A percentile compares a stretch with the other conserved stretches of the same genome.
phyloP scores from a whole-genome alignment of 768 basidiomycete genomes.

The Leccinum rimulosum region DNA sequence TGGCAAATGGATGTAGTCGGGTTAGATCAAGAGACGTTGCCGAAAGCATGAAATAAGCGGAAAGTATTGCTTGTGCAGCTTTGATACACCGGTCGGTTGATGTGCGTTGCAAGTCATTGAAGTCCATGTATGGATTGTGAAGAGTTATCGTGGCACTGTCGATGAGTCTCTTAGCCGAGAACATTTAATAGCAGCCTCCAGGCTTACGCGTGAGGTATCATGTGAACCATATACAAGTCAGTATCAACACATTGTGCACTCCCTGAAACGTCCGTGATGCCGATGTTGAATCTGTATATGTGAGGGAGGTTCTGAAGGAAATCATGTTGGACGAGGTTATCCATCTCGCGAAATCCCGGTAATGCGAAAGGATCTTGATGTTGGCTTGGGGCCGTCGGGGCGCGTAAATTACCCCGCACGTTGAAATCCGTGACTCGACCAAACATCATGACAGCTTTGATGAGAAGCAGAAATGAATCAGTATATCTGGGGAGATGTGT shows the following conservation, averaged over 20 bases:
- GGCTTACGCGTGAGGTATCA: constrained; percentile 79
- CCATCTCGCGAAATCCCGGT: constrained; percentile 67
- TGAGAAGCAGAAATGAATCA: constrained; percentile 76
- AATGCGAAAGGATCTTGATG: constrained; percentile 69
- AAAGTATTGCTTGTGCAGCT: constrained; percentile 71
- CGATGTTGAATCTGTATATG: constrained; percentile 59
- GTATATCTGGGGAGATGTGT: constrained; percentile 75
- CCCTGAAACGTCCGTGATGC: constrained; percentile 57
- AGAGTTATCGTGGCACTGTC: constrained; percentile 81
- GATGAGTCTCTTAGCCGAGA: constrained; percentile 11
- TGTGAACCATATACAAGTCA: constrained; percentile 83
- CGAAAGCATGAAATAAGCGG: constrained; percentile 74
- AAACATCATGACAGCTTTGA: constrained; percentile 83
- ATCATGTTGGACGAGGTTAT: constrained; percentile 60
- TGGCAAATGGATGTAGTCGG: constrained; percentile 77
- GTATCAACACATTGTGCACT: constrained; percentile 64
- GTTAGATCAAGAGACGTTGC: constrained; percentile 81
- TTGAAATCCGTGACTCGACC: constrained; percentile 84
- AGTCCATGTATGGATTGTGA: constrained; percentile 81
- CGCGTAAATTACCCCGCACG: constrained; percentile 69
- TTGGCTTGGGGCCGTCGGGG: constrained; percentile 63
- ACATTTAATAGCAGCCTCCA: constrained; percentile 2
- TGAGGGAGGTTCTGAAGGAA: constrained; percentile 74
- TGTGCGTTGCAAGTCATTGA: constrained; percentile 57
- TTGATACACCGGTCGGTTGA: constrained; percentile 73